Evolutionary conservation across 306 rosid genomes (phyloP).

Genomic region (Crotalaria pallida): DNA sequence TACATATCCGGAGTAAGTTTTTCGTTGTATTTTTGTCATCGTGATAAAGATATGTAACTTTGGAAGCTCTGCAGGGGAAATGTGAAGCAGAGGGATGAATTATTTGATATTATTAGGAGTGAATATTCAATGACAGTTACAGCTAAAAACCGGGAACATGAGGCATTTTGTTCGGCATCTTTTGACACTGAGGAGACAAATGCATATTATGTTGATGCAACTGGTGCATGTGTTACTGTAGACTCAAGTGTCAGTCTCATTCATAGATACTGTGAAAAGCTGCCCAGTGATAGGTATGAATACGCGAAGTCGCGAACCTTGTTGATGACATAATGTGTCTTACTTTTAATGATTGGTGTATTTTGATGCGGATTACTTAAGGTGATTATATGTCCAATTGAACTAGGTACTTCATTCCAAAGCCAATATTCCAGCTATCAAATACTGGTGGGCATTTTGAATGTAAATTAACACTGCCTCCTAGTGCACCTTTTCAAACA

Average conservation of each 20-base stretch:
- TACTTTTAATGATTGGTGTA: background rate
- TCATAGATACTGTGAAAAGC: constrained; percentile 48
- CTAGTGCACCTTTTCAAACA: constrained; percentile 52
- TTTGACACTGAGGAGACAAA: constrained; percentile 19
- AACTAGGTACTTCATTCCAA: constrained; percentile 49
- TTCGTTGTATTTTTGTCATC: background rate
- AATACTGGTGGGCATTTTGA: constrained; percentile 35
- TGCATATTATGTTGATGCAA: constrained; percentile 41
- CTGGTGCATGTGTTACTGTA: constrained; percentile 48
- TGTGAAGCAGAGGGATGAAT: constrained; percentile 46
- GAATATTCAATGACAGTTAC: constrained; percentile 49
- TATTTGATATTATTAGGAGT: constrained; percentile 51
- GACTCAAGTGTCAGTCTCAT: constrained; percentile 58
- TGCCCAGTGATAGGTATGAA: constrained; percentile 53
- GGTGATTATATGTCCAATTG: constrained; percentile 15
- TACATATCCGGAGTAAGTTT: background rate
- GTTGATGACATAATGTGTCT: background rate
- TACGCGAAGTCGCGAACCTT: background rate
- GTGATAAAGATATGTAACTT: background rate
- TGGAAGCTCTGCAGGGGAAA: constrained; percentile 42
- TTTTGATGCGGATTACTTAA: background rate
- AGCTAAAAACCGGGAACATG: constrained; percentile 41
- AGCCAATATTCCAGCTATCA: constrained; percentile 40
- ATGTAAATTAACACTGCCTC: constrained; percentile 55
- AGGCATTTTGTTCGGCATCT: constrained; percentile 23